Percentiles rank a stretch among this genome's conserved stretches.
Evolutionary conservation across 139 green algal species (phyloP).

Genomic region (Asterochloris erici): DNA sequence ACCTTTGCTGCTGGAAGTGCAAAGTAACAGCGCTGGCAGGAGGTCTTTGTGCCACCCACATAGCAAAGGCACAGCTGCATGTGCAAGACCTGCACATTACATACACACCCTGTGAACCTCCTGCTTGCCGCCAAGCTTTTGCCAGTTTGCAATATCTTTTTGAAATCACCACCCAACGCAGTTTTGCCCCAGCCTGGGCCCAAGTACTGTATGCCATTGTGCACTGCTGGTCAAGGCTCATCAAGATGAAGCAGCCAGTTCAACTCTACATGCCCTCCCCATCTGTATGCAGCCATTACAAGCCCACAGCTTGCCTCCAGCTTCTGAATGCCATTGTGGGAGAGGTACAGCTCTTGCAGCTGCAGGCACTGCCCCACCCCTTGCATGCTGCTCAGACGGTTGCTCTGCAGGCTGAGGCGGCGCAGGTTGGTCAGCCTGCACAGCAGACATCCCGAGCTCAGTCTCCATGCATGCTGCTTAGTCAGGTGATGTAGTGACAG

Average conservation of each 20-base stretch:
- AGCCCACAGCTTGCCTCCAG: slow-evolving; percentile 42
- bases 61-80: neutral
- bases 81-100: neutral
- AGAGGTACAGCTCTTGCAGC: slow-evolving; percentile 90
- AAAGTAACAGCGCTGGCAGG: neutral
- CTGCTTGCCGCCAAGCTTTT: too few relatives aligned
- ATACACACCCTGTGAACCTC: too few relatives aligned
- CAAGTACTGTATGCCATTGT: neutral
- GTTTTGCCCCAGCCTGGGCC: neutral
- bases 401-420: slow-evolving; percentile 61
- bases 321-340: slow-evolving; percentile 83
- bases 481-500: neutral
- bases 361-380: slow-evolving; percentile 64
- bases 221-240: neutral
- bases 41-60: neutral
- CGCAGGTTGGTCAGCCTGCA: slow-evolving; percentile 33
- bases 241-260: neutral
- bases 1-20: neutral
- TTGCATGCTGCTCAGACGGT: slow-evolving; percentile 73
- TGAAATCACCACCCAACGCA: too few relatives aligned
- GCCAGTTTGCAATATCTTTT: too few relatives aligned
- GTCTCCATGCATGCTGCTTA: neutral
- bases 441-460: neutral
- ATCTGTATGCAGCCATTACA: neutral
- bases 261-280: neutral